phyloP scores from a whole-genome alignment of 139 green algal species.

The Chloropicon primus region DNA sequence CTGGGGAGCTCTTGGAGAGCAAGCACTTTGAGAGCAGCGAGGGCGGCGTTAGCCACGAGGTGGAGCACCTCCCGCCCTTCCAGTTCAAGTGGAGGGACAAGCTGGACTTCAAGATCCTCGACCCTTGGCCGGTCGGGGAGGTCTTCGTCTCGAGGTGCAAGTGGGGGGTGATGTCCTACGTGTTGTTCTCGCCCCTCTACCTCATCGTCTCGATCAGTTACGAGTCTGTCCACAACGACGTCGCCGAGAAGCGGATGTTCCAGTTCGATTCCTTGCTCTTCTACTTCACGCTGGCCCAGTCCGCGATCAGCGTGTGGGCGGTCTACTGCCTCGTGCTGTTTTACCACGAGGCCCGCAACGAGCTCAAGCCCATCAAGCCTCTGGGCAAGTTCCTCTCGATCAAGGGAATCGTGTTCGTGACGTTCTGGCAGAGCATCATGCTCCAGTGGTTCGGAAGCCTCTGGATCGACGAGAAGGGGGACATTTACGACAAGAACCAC shows the following conservation, averaged over 20 bases:
- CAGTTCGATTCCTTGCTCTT: neutral
- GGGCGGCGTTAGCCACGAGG: neutral
- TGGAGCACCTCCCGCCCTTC: neutral
- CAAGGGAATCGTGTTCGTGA: slow-evolving; percentile 89
- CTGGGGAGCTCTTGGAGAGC: neutral
- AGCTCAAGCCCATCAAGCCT: slow-evolving; percentile 79
- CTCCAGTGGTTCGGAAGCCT: neutral
- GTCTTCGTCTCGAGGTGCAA: neutral
- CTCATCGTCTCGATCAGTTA: neutral
- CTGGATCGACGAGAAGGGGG: neutral
- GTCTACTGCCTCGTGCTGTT: slow-evolving; percentile 91
- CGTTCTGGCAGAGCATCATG: slow-evolving; percentile 71
- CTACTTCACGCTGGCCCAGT: neutral
- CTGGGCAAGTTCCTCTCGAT: slow-evolving; percentile 88
- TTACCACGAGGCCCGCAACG: slow-evolving; percentile 61
- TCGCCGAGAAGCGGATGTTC: neutral
- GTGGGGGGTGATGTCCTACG: neutral
- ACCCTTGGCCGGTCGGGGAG: neutral
- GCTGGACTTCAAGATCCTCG: neutral
- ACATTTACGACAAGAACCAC: neutral
- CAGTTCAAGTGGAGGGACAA: neutral
- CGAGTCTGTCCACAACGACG: neutral
- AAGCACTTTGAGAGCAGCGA: neutral
- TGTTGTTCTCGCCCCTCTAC: neutral
- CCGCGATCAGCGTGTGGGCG: slow-evolving; percentile 41